Evolutionary conservation across 2,329 filamentous ascomycete genomes (phyloP), one percentile per base, ranked within the genome.

Genomic region (Talaromyces sp.): DNA sequence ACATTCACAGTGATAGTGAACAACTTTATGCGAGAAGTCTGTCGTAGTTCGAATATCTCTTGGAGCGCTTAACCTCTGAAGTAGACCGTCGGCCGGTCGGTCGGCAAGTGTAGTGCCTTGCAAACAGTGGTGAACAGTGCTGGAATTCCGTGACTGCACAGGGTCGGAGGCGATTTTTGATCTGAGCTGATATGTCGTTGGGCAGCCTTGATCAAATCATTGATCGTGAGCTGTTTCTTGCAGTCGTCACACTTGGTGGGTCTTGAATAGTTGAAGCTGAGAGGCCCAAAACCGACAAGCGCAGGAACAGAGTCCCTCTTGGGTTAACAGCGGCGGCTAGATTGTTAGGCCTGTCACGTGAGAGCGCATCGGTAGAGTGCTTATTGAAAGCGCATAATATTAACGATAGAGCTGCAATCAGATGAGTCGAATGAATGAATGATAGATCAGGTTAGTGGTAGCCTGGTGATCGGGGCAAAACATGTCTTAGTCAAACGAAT

Each of bases 221-320:
- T n/a, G 16, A 48, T 33, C 25, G 12, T 50, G 42, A 60, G 31
- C 28, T 50, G 18, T 50, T n/a, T 50, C 28, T 35, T 50, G 58
- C 42, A 50, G 58, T 60, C 42, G 31, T 57, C 54, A 57, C 54
- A 54, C 58, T 42, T 52, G 48, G 59, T 35, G 46, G 59, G 59
- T 54, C 50, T 37, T 28, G 18, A 46, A 59, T 39, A 7, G 57
- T 21, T 48, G 57, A 59, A 50, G 28, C n/a, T 59, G 50, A 54
- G 50, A 54, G 50, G 50, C 50, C 50, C 57, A 25, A 59, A 58
- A 37, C 11, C 31, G 39, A 59, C 40, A 59, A 48, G 42, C 57
- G 57, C 57, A 59, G 57, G 57, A 59, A 39, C 57, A 31, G 31
- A 18, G 25, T 28, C 28, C 28, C 28, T 28, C 28, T 28, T 28